Conservation (phyloP, 2,329 filamentous ascomycete species). For the Leptographium procerum region DNA sequence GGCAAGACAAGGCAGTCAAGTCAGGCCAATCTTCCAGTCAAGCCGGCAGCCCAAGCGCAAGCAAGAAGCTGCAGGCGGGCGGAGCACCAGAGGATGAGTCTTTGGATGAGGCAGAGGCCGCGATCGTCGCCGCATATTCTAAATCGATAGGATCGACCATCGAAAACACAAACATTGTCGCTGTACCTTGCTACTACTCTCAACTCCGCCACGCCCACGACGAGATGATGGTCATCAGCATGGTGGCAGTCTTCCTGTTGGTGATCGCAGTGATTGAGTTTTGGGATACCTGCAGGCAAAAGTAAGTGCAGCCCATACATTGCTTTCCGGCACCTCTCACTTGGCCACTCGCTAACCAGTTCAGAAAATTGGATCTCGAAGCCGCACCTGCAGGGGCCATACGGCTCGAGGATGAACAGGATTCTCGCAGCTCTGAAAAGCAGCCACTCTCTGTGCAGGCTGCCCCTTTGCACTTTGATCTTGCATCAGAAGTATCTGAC, state of each 20-base stretch:
- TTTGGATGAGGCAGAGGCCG: neutral
- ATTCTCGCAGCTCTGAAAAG: neutral
- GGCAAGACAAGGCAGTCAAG: neutral
- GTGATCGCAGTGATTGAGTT: slow-evolving; percentile 20
- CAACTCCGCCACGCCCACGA: slow-evolving; percentile 14
- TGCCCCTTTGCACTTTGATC: neutral
- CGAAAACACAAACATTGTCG: neutral
- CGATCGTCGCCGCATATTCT: neutral
- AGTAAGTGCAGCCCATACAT: slow-evolving; percentile 11
- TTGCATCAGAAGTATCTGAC: neutral
- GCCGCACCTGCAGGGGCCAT: slow-evolving; percentile 10
- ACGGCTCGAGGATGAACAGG: slow-evolving; percentile 7
- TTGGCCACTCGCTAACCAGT: neutral
- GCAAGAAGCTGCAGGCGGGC: neutral
- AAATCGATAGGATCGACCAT: neutral
- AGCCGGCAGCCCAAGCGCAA: too few relatives aligned
- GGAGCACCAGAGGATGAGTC: neutral
- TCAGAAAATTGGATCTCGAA: neutral
- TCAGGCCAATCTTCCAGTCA: neutral
- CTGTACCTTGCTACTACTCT: slow-evolving; percentile 12
- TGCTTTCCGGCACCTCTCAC: neutral
- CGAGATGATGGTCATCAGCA: slow-evolving; percentile 19
- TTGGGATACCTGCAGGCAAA: slow-evolving; percentile 11
- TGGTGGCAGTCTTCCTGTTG: slow-evolving; percentile 19
- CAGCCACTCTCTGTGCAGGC: slow-evolving; percentile 9